These are phyloP conservation scores for Nasturtium officinale DNA, from an alignment of 345 rosid genomes.

Conservation along the genomic window DNA sequence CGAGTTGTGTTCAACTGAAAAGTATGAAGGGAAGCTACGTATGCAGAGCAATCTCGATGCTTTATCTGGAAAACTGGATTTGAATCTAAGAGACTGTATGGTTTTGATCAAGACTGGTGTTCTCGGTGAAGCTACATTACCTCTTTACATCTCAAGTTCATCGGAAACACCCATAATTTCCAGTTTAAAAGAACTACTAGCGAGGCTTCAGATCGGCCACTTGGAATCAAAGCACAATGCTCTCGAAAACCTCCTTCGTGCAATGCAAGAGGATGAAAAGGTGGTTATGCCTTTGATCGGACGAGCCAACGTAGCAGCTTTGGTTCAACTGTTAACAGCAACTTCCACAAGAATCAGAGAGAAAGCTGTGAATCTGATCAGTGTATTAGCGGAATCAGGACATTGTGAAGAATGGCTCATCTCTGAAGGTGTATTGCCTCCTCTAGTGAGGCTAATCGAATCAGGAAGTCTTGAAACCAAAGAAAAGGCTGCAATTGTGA, in stretches of 20 bases:
- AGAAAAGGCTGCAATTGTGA: conserved; percentile 80
- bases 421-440: conserved; percentile 81
- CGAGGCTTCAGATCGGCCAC: conserved; percentile 94
- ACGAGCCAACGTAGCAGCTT: conserved; percentile 71
- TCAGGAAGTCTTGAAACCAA: conserved; percentile 73
- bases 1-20: conserved; percentile 60
- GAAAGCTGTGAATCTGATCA: conserved; percentile 66
- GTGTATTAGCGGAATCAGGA: conserved; percentile 81
- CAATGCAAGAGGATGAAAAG: conserved; percentile 86
- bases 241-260: conserved; percentile 63
- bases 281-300: conserved; percentile 61
- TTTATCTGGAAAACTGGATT: conserved; percentile 71
- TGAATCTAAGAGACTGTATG: conserved; percentile 78
- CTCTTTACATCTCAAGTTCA: conserved; percentile 50
- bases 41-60: conserved; percentile 96
- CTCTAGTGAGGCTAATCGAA: conserved; percentile 82
- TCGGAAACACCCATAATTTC: conserved; percentile 52
- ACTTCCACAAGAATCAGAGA: conserved; percentile 80
- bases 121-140: conserved; percentile 82
- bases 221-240: conserved; percentile 89
- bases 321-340: conserved; percentile 75
- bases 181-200: conserved; percentile 67
- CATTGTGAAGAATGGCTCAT: conserved; percentile 80
- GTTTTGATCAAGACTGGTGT: conserved; percentile 90
- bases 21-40: conserved; percentile 81